Evolutionary conservation across 2,329 filamentous ascomycete genomes (phyloP).

Genomic region (Elsinoe fawcettii): DNA sequence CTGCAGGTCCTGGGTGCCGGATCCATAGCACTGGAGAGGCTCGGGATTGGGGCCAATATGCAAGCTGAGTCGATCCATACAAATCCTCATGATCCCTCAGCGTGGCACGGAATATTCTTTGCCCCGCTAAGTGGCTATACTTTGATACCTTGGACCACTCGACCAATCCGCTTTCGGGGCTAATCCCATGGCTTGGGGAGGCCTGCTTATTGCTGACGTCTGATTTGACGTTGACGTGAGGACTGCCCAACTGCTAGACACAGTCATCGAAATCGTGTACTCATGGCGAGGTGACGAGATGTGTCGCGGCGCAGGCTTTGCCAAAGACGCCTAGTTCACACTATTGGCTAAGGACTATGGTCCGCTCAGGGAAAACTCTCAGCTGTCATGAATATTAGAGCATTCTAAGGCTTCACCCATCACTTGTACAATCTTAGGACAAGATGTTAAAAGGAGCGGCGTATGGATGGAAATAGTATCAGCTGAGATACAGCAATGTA

Average conservation of each 20-base stretch:
- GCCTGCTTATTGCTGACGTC: not conserved
- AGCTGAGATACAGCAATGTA: not conserved
- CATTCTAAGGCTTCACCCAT: not conserved
- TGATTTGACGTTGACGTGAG: not conserved
- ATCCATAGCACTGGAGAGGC: not conserved
- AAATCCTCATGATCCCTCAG: not conserved
- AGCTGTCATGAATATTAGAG: not conserved
- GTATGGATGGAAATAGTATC: not conserved
- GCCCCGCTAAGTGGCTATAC: not conserved
- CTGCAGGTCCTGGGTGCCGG: conserved; percentile 5
- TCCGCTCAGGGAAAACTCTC: not conserved
- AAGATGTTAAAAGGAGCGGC: not conserved
- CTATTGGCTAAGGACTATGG: conserved; percentile 1
- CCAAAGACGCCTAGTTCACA: conserved; percentile 7
- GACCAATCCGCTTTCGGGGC: not conserved
- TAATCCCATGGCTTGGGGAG: not conserved
- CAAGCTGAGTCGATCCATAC: conserved; percentile 2
- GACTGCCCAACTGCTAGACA: conserved; percentile 1
- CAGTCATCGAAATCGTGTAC: not conserved
- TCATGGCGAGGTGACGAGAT: conserved; percentile 1
- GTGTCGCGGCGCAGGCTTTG: not conserved
- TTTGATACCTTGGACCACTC: not conserved
- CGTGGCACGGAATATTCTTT: conserved; percentile 2
- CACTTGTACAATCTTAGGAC: not conserved
- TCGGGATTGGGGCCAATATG: not conserved